A percentile compares a stretch with the other conserved stretches of the same genome.
Evolutionary conservation across 1,284 basidiomycete genomes (phyloP).

Genomic region (Apiotrichum domesticum): DNA sequence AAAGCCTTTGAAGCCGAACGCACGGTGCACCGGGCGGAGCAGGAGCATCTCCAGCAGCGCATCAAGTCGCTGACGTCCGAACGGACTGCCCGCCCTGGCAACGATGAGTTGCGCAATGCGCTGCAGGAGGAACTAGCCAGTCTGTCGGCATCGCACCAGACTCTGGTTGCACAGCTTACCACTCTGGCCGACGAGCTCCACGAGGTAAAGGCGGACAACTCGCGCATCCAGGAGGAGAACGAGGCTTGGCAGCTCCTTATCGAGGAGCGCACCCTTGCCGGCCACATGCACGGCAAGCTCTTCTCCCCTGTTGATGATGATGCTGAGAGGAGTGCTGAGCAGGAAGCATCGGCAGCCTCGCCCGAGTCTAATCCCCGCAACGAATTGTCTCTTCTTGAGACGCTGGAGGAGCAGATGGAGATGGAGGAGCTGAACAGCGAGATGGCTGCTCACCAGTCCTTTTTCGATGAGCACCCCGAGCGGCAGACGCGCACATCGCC

Average conservation of each 20-base stretch:
- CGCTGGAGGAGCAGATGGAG: conserved; percentile 37
- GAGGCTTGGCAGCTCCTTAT: conserved; percentile 89
- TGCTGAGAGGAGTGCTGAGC: too few species aligned
- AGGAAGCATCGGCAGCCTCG: neutral
- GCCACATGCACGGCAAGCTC: conserved; percentile 59
- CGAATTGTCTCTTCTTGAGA: conserved; percentile 17
- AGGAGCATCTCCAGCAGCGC: conserved; percentile 31
- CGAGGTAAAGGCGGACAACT: conserved; percentile 31
- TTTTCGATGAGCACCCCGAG: conserved; percentile 31
- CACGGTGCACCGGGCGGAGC: conserved; percentile 35
- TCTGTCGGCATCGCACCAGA: conserved; percentile 31
- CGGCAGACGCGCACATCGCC: conserved; percentile 22
- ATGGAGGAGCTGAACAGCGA: conserved; percentile 37
- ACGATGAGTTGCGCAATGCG: conserved; percentile 16
- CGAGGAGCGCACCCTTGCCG: conserved; percentile 78
- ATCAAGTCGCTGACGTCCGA: conserved; percentile 24
- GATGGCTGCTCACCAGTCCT: conserved; percentile 23
- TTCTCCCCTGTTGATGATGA: neutral
- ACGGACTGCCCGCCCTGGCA: conserved; percentile 2
- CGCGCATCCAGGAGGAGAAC: conserved; percentile 65
- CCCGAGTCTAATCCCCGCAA: neutral
- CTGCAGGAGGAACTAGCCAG: conserved; percentile 38
- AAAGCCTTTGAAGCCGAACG: conserved; percentile 41
- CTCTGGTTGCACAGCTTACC: conserved; percentile 34
- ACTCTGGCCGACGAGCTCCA: conserved; percentile 33